Evolutionary conservation across 2,329 filamentous ascomycete species (phyloP), one percentile per base, ranked within the genome.

Genomic region (Endocalyx cinctus): DNA sequence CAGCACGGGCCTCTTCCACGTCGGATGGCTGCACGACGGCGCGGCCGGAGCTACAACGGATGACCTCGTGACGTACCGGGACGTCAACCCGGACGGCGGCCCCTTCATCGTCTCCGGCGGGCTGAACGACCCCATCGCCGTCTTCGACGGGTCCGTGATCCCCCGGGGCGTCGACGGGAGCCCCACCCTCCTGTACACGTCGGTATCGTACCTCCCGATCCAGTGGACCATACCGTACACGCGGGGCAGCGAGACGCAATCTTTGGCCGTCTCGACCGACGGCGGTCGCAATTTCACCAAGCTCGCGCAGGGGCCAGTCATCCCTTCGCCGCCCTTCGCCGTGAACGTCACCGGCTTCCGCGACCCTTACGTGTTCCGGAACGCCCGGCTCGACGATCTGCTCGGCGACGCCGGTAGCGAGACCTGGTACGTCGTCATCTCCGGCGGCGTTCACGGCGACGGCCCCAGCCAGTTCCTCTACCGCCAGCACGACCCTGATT

Each of bases 61-160:
- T 25, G 61, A 69, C 31, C 48, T 69, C 13, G 55, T 67, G 11
- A 64, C 58, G 4, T 49, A 49, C 25, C 33, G 25, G 15, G 67
- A 66, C 38, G 37, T 50, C 13, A 65, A 67, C 27, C 39, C 60
- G 10, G 54, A 58, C 17, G 63, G 63, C 7, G 55, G 54, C 6
- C 57, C 59, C n/a, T 68, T 49, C 31, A 49, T 49, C 25, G 30
- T 41, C 6, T 16, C 41, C 2, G 46, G 46, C 11, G 46, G 45
- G 11, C 35, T 20, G n/a, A 47, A 68, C 31, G 66, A 68, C 31
- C 59, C 58, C 0, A 38, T 67, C 12, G 62, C 63, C 27, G 63
- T 69, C 12, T 69, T 69, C 33, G 66, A 68, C 29, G 65, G 66
- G 3, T 58, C 57, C 12, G 61, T 67, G 12, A 65, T 68, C 28